A percentile compares a stretch with the other conserved stretches of the same genome.
These are phyloP conservation scores for Lactifluus echinatus DNA, from an alignment of 768 basidiomycete genomes.

Conservation along the genomic window DNA sequence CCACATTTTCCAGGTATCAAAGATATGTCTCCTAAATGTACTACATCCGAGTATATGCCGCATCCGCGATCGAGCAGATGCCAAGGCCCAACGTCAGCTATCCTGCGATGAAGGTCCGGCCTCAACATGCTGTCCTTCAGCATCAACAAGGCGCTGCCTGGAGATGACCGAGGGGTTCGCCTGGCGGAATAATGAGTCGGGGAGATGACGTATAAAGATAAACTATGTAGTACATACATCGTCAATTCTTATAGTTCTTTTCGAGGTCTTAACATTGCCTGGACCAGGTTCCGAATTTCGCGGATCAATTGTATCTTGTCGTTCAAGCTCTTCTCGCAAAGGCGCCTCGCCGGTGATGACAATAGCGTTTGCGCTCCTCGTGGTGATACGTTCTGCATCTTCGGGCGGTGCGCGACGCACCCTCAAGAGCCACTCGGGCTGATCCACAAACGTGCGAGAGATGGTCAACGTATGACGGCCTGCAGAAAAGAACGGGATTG, in stretches of 20 bases:
- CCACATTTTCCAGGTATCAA: not conserved
- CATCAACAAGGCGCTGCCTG: not conserved
- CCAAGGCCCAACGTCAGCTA: not conserved
- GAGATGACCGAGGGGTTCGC: not conserved
- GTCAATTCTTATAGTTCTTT: not conserved
- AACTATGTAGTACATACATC: not conserved
- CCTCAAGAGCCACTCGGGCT: constrained; percentile 20
- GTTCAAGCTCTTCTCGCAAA: not conserved
- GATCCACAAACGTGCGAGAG: constrained; percentile 2
- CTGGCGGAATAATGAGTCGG: not conserved
- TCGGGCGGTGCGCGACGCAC: constrained; percentile 12
- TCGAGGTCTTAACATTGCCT: too few relatives aligned
- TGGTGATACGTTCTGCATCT: not conserved
- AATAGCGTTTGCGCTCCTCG: not conserved
- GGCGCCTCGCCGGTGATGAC: not conserved
- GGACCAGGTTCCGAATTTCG: not conserved
- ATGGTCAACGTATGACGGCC: constrained; percentile 8
- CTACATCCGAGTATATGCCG: not conserved
- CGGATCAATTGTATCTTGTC: not conserved
- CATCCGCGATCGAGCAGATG: not conserved
- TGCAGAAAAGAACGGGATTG: constrained; percentile 45
- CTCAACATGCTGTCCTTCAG: not conserved
- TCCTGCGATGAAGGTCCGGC: not conserved
- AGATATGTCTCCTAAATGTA: not conserved
- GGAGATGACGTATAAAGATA: not conserved